Evolutionary conservation across 202 grass and related monocot species (phyloP).

Genomic region (Panicum hallii): DNA sequence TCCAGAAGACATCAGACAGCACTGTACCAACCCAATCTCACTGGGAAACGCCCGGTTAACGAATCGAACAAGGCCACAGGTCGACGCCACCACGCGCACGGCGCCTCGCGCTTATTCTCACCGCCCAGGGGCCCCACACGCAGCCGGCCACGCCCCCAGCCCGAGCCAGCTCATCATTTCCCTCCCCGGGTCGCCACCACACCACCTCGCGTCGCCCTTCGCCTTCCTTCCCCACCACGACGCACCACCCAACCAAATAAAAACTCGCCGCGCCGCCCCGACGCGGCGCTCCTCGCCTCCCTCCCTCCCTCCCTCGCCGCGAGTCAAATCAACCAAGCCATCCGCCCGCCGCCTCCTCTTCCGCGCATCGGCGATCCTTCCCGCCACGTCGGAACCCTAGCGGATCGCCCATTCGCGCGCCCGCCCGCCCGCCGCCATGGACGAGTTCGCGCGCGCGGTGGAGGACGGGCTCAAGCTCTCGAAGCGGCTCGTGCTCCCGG

Average conservation of each 20-base stretch:
- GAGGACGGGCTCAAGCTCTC: constrained; percentile 86
- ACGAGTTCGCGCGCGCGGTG: constrained; percentile 78
- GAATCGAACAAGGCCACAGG: constrained; percentile 10
- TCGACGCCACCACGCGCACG: constrained; percentile 3
- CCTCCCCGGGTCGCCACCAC: neutral
- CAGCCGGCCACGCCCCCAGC: neutral
- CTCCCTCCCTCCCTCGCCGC: neutral
- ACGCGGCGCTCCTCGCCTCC: constrained; percentile 25
- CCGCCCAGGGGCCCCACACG: constrained; percentile 14
- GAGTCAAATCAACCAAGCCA: neutral
- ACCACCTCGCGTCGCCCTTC: neutral
- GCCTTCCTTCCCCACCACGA: neutral
- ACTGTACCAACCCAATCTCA: constrained; percentile 8
- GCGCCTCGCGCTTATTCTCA: constrained; percentile 47
- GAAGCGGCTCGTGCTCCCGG: constrained; percentile 63
- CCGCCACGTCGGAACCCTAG: constrained; percentile 31
- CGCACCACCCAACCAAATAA: constrained; percentile 36
- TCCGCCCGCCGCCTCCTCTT: neutral
- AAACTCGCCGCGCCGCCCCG: constrained; percentile 39
- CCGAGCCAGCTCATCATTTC: constrained; percentile 41
- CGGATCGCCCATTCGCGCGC: constrained; percentile 3
- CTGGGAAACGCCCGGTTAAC: neutral
- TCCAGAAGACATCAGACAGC: neutral
- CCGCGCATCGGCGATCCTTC: neutral
- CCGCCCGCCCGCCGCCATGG: constrained; percentile 29